A percentile compares a stretch with the other conserved stretches of the same genome.
Evolutionary conservation across 805 yeast genomes (phyloP).

Genomic region (Torulaspora franciscae): DNA sequence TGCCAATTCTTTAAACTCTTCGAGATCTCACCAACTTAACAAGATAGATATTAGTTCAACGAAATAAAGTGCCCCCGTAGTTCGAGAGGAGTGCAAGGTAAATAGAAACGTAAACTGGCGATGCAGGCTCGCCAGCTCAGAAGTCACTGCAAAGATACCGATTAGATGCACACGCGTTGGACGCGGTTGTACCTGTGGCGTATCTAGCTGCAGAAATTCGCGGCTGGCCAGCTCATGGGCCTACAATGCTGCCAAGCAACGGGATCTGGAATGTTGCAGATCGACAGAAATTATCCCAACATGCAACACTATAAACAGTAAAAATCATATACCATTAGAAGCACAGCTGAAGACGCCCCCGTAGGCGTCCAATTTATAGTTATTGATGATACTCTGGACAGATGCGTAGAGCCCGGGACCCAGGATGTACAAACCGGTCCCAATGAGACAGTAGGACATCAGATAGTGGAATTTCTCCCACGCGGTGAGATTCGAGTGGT

Average conservation of each 20-base stretch:
- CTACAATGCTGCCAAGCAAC: background rate
- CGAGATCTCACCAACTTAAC: background rate
- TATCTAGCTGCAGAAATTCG: background rate
- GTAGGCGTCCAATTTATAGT: slow-evolving; percentile 45
- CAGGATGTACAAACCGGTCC: slow-evolving; percentile 48
- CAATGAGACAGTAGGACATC: slow-evolving; percentile 38
- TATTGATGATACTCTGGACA: slow-evolving; percentile 48
- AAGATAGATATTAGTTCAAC: background rate
- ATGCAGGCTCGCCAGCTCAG: too few species aligned
- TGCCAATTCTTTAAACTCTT: background rate
- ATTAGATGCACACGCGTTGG: background rate
- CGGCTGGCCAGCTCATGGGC: background rate
- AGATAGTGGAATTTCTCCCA: slow-evolving; percentile 38
- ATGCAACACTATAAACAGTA: background rate
- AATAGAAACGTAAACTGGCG: background rate
- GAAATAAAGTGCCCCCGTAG: background rate
- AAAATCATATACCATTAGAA: slow-evolving; percentile 33
- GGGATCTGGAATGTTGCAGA: too few species aligned
- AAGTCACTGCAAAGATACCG: background rate
- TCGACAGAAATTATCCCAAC: too few species aligned
- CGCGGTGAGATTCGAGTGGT: slow-evolving; percentile 26
- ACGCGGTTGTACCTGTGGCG: background rate
- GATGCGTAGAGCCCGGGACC: slow-evolving; percentile 59
- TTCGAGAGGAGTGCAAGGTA: background rate
- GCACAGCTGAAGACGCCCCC: slow-evolving; percentile 52